Base-by-base conservation (phyloP, 331 rosid genomes). In the Spiraea crenata region DNA sequence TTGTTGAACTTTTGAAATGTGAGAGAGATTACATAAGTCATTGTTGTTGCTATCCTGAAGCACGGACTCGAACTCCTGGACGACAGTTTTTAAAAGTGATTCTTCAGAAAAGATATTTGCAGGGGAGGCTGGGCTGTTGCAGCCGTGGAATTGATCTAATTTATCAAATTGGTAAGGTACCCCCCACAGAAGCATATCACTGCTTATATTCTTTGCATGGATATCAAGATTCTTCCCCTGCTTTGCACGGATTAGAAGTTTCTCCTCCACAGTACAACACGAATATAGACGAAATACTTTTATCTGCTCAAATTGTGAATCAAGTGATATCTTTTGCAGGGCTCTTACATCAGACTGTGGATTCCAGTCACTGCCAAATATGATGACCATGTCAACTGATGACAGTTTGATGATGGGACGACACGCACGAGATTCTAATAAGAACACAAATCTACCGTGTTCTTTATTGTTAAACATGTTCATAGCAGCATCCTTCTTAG, bases 291-390 rank as follows among this genome's bases (percentile, higher is more conserved):
- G 99, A 61, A 91, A 95, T 64, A 88, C 64, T 75, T 92, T 85
- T 69, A 91, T 81, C 57, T 47, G 84, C 70, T 89, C 87, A 71
- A 74, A 71, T 50, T 80, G 83, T 57, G 95, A 81, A 79, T 91
- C 92, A 41, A 95, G 74, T 58, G 95, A 79, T 56, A 95, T 63
- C 84, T 69, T 95, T 70, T 89, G 99, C 80, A 95, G 88, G 57
- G 91, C 86, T 71, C 82, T 87, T 77, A 91, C 70, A 82, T 91
- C 97, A 82, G 79, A 89, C 77, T 85, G 56, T 11, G 96, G 97
- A 66, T 78, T 85, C 99, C 89, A 91, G 70, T 95, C 97, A 79
- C 99, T 91, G 65, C 89, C 90, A 83, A 70, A 91, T 79, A 93
- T 87, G 70, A 93, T 82, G 74, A 86, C 72, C 65, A 74, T 42